phyloP scores from a whole-genome alignment of 305 asterid genomes.

The Fraxinus angustifolia region DNA sequence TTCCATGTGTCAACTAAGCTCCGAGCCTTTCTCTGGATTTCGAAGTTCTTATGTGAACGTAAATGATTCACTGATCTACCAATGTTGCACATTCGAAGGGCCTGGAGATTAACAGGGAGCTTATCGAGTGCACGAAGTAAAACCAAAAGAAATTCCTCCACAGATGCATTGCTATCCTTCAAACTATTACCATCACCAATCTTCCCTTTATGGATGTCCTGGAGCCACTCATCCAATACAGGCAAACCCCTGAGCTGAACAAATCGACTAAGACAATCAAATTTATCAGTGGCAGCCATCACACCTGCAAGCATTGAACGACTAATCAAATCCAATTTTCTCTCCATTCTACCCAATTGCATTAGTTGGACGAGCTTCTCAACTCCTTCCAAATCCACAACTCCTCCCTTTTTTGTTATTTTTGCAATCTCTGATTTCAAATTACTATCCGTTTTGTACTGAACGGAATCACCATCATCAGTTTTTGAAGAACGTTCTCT shows the following conservation, averaged over 20 bases:
- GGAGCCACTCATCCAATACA: slow-evolving; percentile 91
- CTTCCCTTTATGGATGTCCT: slow-evolving; percentile 78
- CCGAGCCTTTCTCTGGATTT: slow-evolving; percentile 74
- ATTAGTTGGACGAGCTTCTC: slow-evolving; percentile 82
- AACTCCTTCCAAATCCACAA: slow-evolving; percentile 70
- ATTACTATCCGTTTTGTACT: slow-evolving; percentile 42
- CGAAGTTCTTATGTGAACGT: slow-evolving; percentile 67
- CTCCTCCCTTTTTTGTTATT: slow-evolving; percentile 71
- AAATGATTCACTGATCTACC: slow-evolving; percentile 85
- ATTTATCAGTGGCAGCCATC: slow-evolving; percentile 72
- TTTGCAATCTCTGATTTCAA: slow-evolving; percentile 64
- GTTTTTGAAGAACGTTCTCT: slow-evolving; percentile 53
- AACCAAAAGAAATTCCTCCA: slow-evolving; percentile 72
- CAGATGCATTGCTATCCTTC: slow-evolving; percentile 60
- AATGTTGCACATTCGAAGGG: slow-evolving; percentile 75
- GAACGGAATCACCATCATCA: slow-evolving; percentile 57
- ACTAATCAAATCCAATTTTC: slow-evolving; percentile 56
- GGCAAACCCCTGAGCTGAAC: slow-evolving; percentile 72
- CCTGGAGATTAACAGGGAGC: slow-evolving; percentile 72
- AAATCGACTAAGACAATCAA: slow-evolving; percentile 75
- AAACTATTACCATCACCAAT: slow-evolving; percentile 41
- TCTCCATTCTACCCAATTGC: slow-evolving; percentile 61
- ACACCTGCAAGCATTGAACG: slow-evolving; percentile 77
- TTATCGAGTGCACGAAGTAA: slow-evolving; percentile 80
- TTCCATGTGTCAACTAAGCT: slow-evolving; percentile 85